phyloP scores from a whole-genome alignment of 148 eudicot genomes.

The Heliosperma pusillum region DNA sequence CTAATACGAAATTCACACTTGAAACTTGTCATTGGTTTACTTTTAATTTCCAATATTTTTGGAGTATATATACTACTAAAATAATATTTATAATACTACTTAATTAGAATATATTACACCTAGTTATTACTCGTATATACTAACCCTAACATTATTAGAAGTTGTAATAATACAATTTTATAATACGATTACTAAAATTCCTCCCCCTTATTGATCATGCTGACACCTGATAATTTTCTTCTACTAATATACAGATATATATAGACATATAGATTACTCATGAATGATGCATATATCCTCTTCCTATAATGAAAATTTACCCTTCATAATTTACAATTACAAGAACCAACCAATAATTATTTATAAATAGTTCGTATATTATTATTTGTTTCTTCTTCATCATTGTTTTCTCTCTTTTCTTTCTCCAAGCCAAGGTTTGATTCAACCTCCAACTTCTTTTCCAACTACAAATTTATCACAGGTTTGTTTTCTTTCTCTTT shows the following conservation, averaged over 20 bases:
- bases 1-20: not conserved
- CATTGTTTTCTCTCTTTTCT: not conserved
- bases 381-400: not conserved
- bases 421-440: not conserved
- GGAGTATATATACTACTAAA: not conserved
- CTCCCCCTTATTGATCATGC: too few relatives aligned
- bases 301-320: too few relatives aligned
- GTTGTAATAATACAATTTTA: too few relatives aligned
- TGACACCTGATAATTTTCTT: too few relatives aligned
- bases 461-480: not conserved
- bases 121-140: too few relatives aligned
- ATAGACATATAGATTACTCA: too few relatives aligned
- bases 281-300: too few relatives aligned
- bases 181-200: too few relatives aligned
- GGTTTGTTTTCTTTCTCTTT: not conserved
- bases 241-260: too few relatives aligned
- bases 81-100: too few relatives aligned
- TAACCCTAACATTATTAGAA: too few relatives aligned
- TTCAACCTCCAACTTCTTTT: not conserved
- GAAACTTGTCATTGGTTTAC: not conserved
- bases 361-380: not conserved
- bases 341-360: conserved; percentile 3
- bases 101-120: too few relatives aligned
- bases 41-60: not conserved
- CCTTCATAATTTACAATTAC: not conserved